A percentile compares a stretch with the other conserved stretches of the same genome.
phyloP scores from a whole-genome alignment of 2,329 filamentous ascomycete species.

The Fusarium poae region DNA sequence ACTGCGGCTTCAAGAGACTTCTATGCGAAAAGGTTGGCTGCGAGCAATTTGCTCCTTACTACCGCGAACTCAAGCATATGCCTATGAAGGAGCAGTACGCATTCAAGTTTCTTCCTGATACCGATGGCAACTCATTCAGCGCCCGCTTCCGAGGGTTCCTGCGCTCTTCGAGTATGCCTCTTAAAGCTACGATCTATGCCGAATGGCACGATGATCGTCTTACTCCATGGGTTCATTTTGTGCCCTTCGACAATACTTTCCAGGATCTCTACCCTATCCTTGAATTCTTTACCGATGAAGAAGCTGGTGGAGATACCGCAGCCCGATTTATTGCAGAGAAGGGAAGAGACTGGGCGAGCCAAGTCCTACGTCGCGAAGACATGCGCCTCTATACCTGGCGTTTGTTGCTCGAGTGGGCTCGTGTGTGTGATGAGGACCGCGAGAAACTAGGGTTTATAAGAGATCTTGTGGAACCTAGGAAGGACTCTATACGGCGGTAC shows the following conservation, averaged over 20 bases:
- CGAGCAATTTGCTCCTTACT: constrained; percentile 56
- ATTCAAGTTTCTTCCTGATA: constrained; percentile 77
- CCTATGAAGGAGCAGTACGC: constrained; percentile 64
- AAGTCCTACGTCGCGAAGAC: constrained; percentile 72
- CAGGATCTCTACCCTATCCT: constrained; percentile 74
- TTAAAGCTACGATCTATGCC: constrained; percentile 79
- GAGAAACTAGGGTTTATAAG: constrained; percentile 60
- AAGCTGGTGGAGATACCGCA: constrained; percentile 62
- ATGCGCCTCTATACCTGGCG: constrained; percentile 76
- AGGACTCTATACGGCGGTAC: constrained; percentile 32
- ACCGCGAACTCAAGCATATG: constrained; percentile 50
- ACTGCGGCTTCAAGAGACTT: constrained; percentile 60
- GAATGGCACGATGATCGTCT: constrained; percentile 82
- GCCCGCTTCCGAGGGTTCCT: constrained; percentile 75
- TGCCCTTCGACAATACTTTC: constrained; percentile 77
- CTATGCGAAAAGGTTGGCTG: constrained; percentile 57
- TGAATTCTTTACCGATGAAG: constrained; percentile 72
- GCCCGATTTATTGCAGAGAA: constrained; percentile 70
- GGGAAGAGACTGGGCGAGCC: constrained; percentile 72
- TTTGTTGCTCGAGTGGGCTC: constrained; percentile 69
- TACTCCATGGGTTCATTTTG: constrained; percentile 78
- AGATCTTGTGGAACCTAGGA: constrained; percentile 53
- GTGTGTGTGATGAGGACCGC: constrained; percentile 62
- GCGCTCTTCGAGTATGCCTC: constrained; percentile 71
- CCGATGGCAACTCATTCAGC: constrained; percentile 77